phyloP scores from a whole-genome alignment of 2,329 filamentous ascomycete species.

The Monilinia fructicola region DNA sequence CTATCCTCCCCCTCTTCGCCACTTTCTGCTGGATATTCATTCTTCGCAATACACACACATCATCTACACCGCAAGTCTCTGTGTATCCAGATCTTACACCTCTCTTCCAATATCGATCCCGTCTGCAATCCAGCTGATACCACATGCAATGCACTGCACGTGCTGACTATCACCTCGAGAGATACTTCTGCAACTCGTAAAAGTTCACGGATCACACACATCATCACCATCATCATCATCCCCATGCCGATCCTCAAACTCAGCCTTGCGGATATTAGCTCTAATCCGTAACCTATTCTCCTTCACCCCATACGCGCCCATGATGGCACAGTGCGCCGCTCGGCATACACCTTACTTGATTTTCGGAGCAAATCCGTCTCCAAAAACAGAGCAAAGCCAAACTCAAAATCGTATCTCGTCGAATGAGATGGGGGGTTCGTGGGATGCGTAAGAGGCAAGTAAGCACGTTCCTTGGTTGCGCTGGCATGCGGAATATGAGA shows the following conservation, averaged over 20 bases:
- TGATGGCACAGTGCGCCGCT: neutral
- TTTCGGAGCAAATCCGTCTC: neutral
- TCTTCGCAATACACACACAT: no score
- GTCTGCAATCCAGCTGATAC: no score
- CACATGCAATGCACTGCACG: no score
- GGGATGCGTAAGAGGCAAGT: neutral
- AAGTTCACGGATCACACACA: neutral
- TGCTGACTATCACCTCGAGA: neutral
- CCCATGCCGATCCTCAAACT: neutral
- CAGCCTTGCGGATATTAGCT: slow-evolving; percentile 14
- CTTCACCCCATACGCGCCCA: neutral
- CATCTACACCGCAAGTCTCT: no score
- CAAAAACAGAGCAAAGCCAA: neutral
- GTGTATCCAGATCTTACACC: no score
- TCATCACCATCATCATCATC: neutral
- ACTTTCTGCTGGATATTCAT: no score
- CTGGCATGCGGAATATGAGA: neutral
- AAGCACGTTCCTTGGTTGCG: neutral
- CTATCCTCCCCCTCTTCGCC: no score
- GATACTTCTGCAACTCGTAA: neutral
- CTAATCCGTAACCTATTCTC: neutral
- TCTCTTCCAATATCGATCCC: no score
- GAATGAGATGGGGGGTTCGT: neutral
- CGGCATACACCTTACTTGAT: neutral
- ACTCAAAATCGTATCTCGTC: neutral